Evolutionary conservation across 1,284 basidiomycete genomes (phyloP), one percentile per base, ranked within the genome.

Genomic region (Trametes hirsuta): DNA sequence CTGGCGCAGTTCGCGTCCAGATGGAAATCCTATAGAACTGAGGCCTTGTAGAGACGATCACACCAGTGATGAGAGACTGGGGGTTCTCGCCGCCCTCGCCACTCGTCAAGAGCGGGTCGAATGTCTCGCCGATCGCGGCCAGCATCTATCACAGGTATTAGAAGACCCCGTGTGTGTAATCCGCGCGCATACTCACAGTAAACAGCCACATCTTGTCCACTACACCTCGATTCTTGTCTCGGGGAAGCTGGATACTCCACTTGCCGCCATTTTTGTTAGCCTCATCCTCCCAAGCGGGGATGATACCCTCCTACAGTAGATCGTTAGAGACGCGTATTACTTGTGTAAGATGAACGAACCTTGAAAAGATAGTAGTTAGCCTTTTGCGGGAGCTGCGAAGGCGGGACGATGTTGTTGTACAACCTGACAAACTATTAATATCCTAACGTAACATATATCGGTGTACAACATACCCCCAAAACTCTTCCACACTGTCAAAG

Each of bases 301-400:
- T 95, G 70, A 98, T 96, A 39, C 91, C 92, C 70, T 95, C 92
- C 93, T 95, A 68, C 24, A 64, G 3, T 41, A 41, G 22, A 39
- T 21, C 15, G 44, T 34, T 25, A 56, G 39, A 24, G 34, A 45
- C 30, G 42, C 21, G 35, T 36, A 22, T 40, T 8, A 67, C 74
- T 22, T 59, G 37, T 4, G 11, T 9, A 21, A 6, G 30, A 15
- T 18, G 39, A 25, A 53, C 71, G 15, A 18, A 84, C 90, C 84
- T 98, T 98, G 88, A 99, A 99, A 62, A 99, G 84, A 80, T 99
- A 99, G 77, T 99, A 99, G 76, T 99, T 99, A 39, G 96, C 95
- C 79, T 96, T 98, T 77, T 90, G 88, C 39, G 95, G 95, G 68
- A 99, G 81, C 71, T 90, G 86, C 22, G 94, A 96, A n/a, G 97